Evolutionary conservation across 2,329 filamentous ascomycete genomes (phyloP).

Genomic region (Lachnellula hyalina): DNA sequence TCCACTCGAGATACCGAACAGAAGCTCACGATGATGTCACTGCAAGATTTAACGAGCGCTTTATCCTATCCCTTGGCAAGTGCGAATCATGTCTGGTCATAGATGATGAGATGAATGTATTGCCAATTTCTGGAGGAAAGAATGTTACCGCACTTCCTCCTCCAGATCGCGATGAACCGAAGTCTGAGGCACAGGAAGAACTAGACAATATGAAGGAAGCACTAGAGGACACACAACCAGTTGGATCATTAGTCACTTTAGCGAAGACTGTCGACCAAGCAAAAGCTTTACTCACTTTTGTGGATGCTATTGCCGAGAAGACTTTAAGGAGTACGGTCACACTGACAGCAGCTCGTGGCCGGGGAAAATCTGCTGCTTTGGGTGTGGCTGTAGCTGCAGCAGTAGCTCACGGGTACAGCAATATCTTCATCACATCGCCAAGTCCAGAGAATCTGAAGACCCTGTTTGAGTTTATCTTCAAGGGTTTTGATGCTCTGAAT

Average conservation of each 20-base stretch:
- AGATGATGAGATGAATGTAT: slow-evolving; percentile 94
- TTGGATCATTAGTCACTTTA: slow-evolving; percentile 77
- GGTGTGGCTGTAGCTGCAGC: slow-evolving; percentile 93
- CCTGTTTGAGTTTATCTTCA: slow-evolving; percentile 96
- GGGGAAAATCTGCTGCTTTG: slow-evolving; percentile 93
- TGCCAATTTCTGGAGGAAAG: slow-evolving; percentile 95
- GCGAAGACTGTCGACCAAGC: slow-evolving; percentile 93
- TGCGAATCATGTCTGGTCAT: slow-evolving; percentile 94
- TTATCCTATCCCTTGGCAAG: slow-evolving; percentile 90
- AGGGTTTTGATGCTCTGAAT: slow-evolving; percentile 89
- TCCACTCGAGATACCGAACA: slow-evolving; percentile 92
- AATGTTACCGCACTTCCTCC: slow-evolving; percentile 78
- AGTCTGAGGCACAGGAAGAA: slow-evolving; percentile 67
- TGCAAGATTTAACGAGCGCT: slow-evolving; percentile 95
- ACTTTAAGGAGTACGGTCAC: slow-evolving; percentile 90
- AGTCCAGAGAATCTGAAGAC: slow-evolving; percentile 98
- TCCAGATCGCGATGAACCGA: slow-evolving; percentile 66
- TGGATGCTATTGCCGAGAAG: slow-evolving; percentile 94
- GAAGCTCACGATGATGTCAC: slow-evolving; percentile 95
- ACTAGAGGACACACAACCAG: slow-evolving; percentile 76
- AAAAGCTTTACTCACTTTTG: slow-evolving; percentile 93
- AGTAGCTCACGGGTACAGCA: slow-evolving; percentile 93
- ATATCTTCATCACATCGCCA: slow-evolving; percentile 97
- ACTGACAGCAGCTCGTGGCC: slow-evolving; percentile 85
- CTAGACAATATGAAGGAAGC: slow-evolving; percentile 83